Base-by-base conservation (phyloP, 441 rosid species). In the Brassica hybrid region DNA sequence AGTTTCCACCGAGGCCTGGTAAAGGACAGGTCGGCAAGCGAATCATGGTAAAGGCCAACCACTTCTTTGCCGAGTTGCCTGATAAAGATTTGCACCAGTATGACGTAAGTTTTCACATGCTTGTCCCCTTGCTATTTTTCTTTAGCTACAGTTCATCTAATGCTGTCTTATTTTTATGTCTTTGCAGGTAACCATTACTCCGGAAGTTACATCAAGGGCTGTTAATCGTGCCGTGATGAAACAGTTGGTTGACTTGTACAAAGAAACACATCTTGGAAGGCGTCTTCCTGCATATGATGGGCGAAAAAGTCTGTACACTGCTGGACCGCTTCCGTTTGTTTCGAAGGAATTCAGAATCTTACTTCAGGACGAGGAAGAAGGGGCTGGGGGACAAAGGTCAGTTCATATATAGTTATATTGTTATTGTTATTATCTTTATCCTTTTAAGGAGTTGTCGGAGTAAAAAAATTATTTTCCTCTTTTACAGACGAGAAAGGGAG, bases 251-350 rank as follows among this genome's bases (percentile, higher is more conserved):
- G 79, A 56, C 19, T 16, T 78, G 25, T 90, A 93, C 76, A 72
- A 73, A 30, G 96, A 86, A 5, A 90, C 97, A 4, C 93, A 91
- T 77, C 94, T 95, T 65, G 99, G 97, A 66, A 88, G 73, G 78
- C 94, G 96, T 8, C 97, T 89, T 79, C 99, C 98, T 2, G 99
- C 93, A 0, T 95, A 95, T 82, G 98, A 95, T 85, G 99, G 99
- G 1, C 82, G 97, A 7, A 95, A 95, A 82, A 91, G 96, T 79
- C 96, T 95, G 12, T 95, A 93, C 66, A 93, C 98, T 73, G 99
- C 98, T 73, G 97, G 97, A 43, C 88, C 97, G 2, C 90, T 95
- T 64, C 99, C 99, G 0, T 95, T 95, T 74, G 50, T 71, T 7
- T 86, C 90, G 0, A 95, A 87, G 83, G 99, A 93, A 66, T 95